Percentiles rank a stretch among this genome's conserved stretches.
These are phyloP conservation scores for Coemansia sp. DNA, from an alignment of 192 early-diverging fungal genomes.

Conservation along the genomic window DNA sequence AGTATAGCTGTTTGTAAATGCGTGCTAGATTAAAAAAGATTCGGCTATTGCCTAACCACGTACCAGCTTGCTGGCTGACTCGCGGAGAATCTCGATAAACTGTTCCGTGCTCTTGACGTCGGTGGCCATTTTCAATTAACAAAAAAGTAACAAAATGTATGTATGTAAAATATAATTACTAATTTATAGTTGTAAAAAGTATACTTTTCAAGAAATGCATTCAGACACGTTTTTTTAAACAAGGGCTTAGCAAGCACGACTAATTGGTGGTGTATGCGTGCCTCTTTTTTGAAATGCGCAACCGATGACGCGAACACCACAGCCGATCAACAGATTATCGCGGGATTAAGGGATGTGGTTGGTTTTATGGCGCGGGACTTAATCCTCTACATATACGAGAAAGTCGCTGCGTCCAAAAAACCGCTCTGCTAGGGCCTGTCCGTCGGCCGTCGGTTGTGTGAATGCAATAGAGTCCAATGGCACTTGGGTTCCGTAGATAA, in stretches of 20 bases:
- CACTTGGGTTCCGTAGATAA: conserved; percentile 48
- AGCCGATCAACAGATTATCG: no score
- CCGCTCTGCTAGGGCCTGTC: conserved; percentile 45
- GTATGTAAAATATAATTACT: no score
- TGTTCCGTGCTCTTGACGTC: conserved; percentile 40
- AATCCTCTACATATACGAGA: conserved; percentile 50
- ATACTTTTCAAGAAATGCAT: no score
- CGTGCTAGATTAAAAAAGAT: no score
- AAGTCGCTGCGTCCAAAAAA: conserved; percentile 50
- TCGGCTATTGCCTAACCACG: no score
- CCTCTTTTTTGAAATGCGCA: neutral
- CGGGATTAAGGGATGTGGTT: no score
- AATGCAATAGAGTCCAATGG: conserved; percentile 38
- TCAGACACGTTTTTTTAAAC: no score
- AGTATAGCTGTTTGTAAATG: no score
- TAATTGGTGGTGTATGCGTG: neutral
- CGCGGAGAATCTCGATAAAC: conserved; percentile 38
- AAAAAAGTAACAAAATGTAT: conserved; percentile 2
- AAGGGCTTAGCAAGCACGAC: neutral
- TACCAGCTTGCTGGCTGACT: conserved; percentile 41
- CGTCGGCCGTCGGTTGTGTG: conserved; percentile 53
- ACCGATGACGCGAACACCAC: conserved; percentile 1
- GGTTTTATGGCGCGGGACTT: no score
- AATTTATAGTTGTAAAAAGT: no score
- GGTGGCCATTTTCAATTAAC: conserved; percentile 40